A percentile compares a stretch with the other conserved stretches of the same genome.
Evolutionary conservation across 495 filamentous ascomycete species (phyloP).

Genomic region (Annulohypoxylon stygium): DNA sequence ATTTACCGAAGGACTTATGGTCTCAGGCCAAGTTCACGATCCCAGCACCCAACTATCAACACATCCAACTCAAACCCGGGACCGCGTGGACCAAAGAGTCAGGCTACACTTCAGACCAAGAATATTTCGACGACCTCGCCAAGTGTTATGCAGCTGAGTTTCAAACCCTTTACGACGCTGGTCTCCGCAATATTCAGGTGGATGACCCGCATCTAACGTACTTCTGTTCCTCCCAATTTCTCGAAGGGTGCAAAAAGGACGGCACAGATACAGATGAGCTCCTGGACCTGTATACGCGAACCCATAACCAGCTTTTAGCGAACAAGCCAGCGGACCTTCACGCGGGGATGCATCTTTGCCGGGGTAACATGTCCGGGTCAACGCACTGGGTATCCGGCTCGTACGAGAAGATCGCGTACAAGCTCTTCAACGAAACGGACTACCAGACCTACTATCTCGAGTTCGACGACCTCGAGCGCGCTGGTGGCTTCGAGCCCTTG

Average conservation of each 20-base stretch:
- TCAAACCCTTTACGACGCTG: slow-evolving; percentile 76
- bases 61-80: slow-evolving; percentile 77
- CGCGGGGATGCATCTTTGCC: slow-evolving; percentile 81
- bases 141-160: slow-evolving; percentile 76
- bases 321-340: slow-evolving; percentile 73
- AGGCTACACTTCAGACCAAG: slow-evolving; percentile 73
- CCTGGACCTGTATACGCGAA: slow-evolving; percentile 77
- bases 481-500: slow-evolving; percentile 84
- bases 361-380: slow-evolving; percentile 81
- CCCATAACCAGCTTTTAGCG: slow-evolving; percentile 80
- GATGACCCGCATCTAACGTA: slow-evolving; percentile 82
- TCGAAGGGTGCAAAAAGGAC: slow-evolving; percentile 71
- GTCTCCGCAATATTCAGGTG: slow-evolving; percentile 78
- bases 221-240: slow-evolving; percentile 82
- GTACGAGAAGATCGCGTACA: slow-evolving; percentile 82
- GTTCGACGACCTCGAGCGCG: slow-evolving; percentile 80
- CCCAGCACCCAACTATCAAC: slow-evolving; percentile 77
- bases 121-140: slow-evolving; percentile 81
- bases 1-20: slow-evolving; percentile 68
- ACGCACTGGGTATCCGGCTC: slow-evolving; percentile 83
- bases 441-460: slow-evolving; percentile 86
- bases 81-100: slow-evolving; percentile 73
- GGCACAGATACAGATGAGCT: slow-evolving; percentile 71
- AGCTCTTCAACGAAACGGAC: slow-evolving; percentile 80
- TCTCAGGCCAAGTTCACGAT: slow-evolving; percentile 78